Base-by-base conservation (phyloP, 495 filamentous ascomycete genomes). In the Annulohypoxylon moriforme region DNA sequence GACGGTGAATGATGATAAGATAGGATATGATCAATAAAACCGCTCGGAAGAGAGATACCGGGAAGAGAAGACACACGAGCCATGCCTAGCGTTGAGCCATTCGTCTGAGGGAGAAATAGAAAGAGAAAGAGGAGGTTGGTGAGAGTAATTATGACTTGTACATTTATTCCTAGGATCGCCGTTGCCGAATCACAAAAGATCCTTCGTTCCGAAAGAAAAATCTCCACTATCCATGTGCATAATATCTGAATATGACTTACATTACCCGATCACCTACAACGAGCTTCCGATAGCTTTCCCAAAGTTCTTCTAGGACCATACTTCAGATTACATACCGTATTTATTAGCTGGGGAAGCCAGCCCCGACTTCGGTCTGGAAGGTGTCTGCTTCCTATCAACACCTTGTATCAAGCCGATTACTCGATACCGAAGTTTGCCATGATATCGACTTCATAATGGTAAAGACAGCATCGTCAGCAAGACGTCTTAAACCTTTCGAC, bases 101-200 rank as follows among this genome's bases (percentile, higher is more conserved):
- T 38, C 53, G 38, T 46, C 38, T 57, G 49, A 36, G 31, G 11
- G 9, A 33, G n/a, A 64, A 46, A 53, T 55, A 36, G 27, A 27
- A 13, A 14, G 27, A 55, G 6, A 11, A 25, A 11, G 27, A 34
- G n/a, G 29, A 20, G 50, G 14, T 18, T 16, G 46, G 27, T 58
- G 33, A 20, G 62, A 61, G 55, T 59, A 63, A 66, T 53, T 53
- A 53, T 44, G 34, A 56, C 58, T 49, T 73, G 71, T 73, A 73
- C 60, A 73, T 73, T 63, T 73, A 73, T 69, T 69, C 66, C 66
- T 69, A 73, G 71, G 71, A 59, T 73, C 66, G 61, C 56, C 62
- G 50, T 52, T 46, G 50, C 66, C 58, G 58, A 73, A 69, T 69
- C 57, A 58, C 31, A 64, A 60, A 61, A 66, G 66, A 67, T 67